These are phyloP conservation scores for Citrus sp. DNA, from an alignment of 345 rosid genomes.

Conservation along the genomic window DNA sequence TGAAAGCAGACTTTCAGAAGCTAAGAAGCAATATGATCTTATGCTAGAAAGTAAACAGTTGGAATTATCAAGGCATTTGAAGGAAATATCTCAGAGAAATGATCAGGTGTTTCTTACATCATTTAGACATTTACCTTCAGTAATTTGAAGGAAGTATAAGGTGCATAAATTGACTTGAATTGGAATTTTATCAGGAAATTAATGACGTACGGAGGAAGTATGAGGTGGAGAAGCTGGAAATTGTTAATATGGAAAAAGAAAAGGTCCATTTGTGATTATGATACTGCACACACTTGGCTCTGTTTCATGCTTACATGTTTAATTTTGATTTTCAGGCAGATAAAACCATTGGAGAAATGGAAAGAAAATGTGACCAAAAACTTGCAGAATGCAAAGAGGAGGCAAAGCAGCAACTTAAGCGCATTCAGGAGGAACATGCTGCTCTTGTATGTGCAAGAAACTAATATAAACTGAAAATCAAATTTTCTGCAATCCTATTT, in stretches of 20 bases:
- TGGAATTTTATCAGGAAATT: constrained; percentile 59
- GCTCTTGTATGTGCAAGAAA: constrained; percentile 44
- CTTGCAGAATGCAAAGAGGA: constrained; percentile 58
- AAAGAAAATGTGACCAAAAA: constrained; percentile 48
- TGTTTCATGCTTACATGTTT: constrained; percentile 17
- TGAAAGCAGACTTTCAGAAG: constrained; percentile 70
- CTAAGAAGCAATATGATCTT: constrained; percentile 61
- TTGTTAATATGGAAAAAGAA: constrained; percentile 51
- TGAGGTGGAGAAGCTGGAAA: constrained; percentile 76
- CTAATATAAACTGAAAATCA: constrained; percentile 21
- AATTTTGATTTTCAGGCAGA: constrained; percentile 51
- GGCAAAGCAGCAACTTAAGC: constrained; percentile 43
- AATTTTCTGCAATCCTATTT: constrained; percentile 5
- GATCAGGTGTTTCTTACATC: constrained; percentile 60
- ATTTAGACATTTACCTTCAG: constrained; percentile 6
- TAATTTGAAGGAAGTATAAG: constrained; percentile 8
- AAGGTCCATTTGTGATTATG: constrained; percentile 44
- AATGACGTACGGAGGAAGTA: constrained; percentile 78
- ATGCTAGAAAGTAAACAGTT: constrained; percentile 81
- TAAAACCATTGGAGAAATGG: constrained; percentile 43
- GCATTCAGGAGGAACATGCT: constrained; percentile 62
- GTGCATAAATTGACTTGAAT: constrained; percentile 8
- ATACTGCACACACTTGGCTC: constrained; percentile 4
- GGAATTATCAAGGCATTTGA: constrained; percentile 82
- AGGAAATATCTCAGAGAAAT: constrained; percentile 86